Conservation (phyloP, 2,329 filamentous ascomycete genomes). For the Monosporascus cannonballus region DNA sequence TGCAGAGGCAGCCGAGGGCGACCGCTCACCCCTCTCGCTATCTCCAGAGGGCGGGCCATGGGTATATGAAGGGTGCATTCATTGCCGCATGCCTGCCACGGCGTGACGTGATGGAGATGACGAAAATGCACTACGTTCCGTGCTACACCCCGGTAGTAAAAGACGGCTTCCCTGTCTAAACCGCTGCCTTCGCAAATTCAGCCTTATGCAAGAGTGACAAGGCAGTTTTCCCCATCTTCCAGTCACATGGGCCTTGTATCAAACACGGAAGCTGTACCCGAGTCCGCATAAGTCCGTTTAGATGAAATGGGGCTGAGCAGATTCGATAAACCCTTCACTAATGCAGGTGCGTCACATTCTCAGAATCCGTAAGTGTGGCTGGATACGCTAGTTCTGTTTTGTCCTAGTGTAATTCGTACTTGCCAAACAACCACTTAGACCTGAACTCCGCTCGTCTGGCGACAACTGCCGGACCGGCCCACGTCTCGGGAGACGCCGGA, state of each 20-base stretch:
- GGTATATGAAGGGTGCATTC: neutral
- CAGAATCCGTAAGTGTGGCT: neutral
- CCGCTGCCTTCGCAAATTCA: neutral
- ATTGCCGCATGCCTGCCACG: neutral
- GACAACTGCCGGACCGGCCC: no score
- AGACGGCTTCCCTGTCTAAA: neutral
- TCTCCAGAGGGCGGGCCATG: neutral
- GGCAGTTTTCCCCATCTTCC: neutral
- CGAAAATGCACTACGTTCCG: neutral
- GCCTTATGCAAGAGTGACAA: neutral
- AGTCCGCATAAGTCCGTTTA: neutral
- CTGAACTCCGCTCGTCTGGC: no score
- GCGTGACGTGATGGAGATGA: neutral
- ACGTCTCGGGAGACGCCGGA: no score
- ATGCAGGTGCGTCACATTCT: neutral
- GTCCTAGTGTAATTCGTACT: no score
- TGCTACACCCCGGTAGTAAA: neutral
- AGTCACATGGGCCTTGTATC: neutral
- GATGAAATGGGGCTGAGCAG: neutral
- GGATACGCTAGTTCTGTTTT: neutral
- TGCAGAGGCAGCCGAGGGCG: neutral
- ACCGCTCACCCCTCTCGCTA: neutral
- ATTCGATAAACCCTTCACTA: neutral
- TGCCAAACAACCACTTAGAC: no score
- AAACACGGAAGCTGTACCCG: neutral